A percentile compares a stretch with the other conserved stretches of the same genome.
phyloP scores from a whole-genome alignment of 192 early-diverging fungal species.

The Allomyces macrogynus region DNA sequence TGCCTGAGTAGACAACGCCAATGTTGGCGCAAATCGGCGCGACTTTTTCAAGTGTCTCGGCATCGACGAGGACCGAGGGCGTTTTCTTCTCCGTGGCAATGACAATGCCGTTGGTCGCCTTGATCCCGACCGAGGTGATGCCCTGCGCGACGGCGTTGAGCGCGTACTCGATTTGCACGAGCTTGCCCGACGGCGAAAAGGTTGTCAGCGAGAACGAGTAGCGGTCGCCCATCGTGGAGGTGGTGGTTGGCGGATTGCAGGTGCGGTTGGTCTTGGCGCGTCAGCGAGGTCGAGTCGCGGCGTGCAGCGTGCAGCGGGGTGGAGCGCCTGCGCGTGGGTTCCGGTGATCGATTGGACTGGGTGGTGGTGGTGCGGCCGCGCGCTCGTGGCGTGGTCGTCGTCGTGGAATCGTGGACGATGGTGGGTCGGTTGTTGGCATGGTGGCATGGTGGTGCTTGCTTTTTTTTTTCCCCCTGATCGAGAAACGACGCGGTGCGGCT shows the following conservation, averaged over 20 bases:
- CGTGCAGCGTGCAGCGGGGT: too few species aligned
- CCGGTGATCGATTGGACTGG: too few species aligned
- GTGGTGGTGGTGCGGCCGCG: too few species aligned
- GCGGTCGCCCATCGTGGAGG: conserved; percentile 37
- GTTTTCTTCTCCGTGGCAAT: conserved; percentile 96
- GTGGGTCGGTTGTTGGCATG: too few species aligned
- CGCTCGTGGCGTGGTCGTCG: too few species aligned
- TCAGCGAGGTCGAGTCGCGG: too few species aligned
- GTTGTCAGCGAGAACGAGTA: conserved; percentile 98
- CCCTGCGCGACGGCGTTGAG: conserved; percentile 77
- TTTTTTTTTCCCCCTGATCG: too few species aligned
- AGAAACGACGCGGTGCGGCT: too few species aligned
- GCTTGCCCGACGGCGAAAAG: conserved; percentile 96
- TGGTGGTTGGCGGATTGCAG: not conserved
- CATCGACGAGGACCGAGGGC: conserved; percentile 79
- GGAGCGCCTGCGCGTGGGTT: too few species aligned
- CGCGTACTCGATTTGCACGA: conserved; percentile 98
- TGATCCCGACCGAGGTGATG: conserved; percentile 83
- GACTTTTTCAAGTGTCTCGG: conserved; percentile 78
- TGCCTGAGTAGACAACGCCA: conserved; percentile 97
- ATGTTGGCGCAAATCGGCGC: conserved; percentile 74
- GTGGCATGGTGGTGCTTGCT: too few species aligned
- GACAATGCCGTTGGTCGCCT: conserved; percentile 91
- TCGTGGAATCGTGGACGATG: too few species aligned
- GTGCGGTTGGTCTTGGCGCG: not conserved